Percentiles rank a stretch among this genome's conserved stretches.
phyloP scores from a whole-genome alignment of 129 eudicot genomes.

The Helianthus tuberosus region DNA sequence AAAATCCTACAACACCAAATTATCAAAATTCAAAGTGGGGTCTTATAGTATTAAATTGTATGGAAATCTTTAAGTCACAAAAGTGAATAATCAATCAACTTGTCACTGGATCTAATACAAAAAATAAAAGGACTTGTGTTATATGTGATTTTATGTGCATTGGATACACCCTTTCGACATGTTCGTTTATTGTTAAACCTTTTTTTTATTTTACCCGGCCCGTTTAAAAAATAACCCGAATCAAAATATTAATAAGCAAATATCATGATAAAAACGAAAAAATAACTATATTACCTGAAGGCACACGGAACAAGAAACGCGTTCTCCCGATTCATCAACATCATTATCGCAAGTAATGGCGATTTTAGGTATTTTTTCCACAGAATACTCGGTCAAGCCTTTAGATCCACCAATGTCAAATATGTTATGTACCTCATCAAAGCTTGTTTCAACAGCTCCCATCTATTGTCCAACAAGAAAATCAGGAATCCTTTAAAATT shows the following conservation, averaged over 20 bases:
- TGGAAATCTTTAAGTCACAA: background rate
- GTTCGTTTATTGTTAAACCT: background rate
- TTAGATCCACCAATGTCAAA: slow-evolving; percentile 75
- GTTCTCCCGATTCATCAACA: slow-evolving; percentile 71
- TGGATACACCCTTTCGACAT: background rate
- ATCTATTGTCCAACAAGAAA: slow-evolving; percentile 43
- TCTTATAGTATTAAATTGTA: background rate
- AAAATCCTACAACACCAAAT: slow-evolving; percentile 58
- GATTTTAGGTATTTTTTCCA: slow-evolving; percentile 72
- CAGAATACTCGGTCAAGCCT: slow-evolving; percentile 65
- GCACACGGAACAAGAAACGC: slow-evolving; percentile 79
- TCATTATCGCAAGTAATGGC: slow-evolving; percentile 52
- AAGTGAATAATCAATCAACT: slow-evolving; percentile 6
- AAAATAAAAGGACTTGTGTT: background rate
- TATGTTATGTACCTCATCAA: slow-evolving; percentile 70
- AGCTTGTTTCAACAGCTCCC: slow-evolving; percentile 82
- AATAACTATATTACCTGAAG: slow-evolving; percentile 56
- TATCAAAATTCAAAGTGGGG: slow-evolving; percentile 19
- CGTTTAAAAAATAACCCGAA: background rate
- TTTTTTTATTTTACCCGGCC: background rate
- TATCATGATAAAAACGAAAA: background rate
- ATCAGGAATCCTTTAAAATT: background rate
- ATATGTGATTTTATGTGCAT: no score
- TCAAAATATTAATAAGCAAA: background rate
- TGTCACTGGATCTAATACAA: background rate